A percentile compares a stretch with the other conserved stretches of the same genome.
phyloP scores from a whole-genome alignment of 257 asterid genomes.

The Datura wrightii region DNA sequence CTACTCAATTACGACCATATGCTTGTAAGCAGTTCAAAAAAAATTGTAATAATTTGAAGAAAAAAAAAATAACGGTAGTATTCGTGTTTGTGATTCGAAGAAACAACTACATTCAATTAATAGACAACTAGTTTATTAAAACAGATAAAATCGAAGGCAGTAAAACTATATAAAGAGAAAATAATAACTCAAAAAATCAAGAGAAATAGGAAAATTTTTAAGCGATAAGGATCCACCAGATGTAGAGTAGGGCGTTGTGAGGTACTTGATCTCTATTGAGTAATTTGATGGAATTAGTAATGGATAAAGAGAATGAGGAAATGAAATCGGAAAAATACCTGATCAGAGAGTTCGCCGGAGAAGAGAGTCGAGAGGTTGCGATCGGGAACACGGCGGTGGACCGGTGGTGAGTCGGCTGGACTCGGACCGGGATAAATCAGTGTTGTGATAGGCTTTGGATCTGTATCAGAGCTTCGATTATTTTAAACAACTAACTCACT shows the following conservation, averaged over 20 bases:
- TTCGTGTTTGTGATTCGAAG: neutral
- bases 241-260: neutral
- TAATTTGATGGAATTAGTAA: neutral
- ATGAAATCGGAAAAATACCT: constrained; percentile 5
- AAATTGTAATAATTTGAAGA: neutral
- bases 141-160: neutral
- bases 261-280: neutral
- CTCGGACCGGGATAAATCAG: neutral
- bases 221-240: neutral
- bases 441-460: neutral
- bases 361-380: neutral
- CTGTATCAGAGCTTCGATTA: constrained; percentile 19
- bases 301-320: neutral
- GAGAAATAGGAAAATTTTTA: neutral
- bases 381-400: constrained; percentile 15
- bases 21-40: neutral
- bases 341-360: constrained; percentile 21
- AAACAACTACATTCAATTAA: neutral
- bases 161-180: neutral
- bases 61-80: neutral
- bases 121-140: neutral
- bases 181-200: neutral
- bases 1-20: neutral
- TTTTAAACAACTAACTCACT: neutral
- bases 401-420: neutral